Percentiles rank a stretch among this genome's conserved stretches.
phyloP scores from a whole-genome alignment of 805 yeast genomes.

The Yarrowia hollandica region DNA sequence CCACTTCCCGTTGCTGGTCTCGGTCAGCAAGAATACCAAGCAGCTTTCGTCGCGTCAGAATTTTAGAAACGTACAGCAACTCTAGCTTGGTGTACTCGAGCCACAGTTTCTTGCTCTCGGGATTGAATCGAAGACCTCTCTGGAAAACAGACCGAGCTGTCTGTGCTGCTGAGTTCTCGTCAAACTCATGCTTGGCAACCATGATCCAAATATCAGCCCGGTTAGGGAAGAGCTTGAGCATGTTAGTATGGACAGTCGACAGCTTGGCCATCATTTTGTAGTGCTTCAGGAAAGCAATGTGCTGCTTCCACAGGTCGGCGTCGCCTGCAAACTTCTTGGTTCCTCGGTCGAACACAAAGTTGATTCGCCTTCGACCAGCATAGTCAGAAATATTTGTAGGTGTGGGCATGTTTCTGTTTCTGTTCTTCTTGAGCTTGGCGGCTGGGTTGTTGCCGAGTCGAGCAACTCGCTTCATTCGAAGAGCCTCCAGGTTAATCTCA shows the following conservation, averaged over 20 bases:
- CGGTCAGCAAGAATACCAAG: constrained; percentile 74
- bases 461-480: constrained; percentile 68
- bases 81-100: constrained; percentile 84
- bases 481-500: constrained; percentile 74
- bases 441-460: constrained; percentile 62
- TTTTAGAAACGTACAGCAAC: constrained; percentile 76
- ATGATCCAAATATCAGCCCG: constrained; percentile 89
- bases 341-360: constrained; percentile 81
- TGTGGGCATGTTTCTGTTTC: constrained; percentile 9
- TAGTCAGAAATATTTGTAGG: constrained; percentile 62
- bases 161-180: constrained; percentile 80
- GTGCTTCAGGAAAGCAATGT: constrained; percentile 55
- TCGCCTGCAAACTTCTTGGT: constrained; percentile 77
- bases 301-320: constrained; percentile 72
- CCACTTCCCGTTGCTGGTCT: constrained; percentile 49
- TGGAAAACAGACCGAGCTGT: constrained; percentile 87
- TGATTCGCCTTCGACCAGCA: constrained; percentile 79
- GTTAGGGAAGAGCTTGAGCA: constrained; percentile 86
- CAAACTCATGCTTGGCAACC: constrained; percentile 93
- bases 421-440: constrained; percentile 39
- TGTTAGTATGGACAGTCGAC: constrained; percentile 64
- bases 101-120: constrained; percentile 74
- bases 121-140: constrained; percentile 79
- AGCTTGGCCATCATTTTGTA: constrained; percentile 40
- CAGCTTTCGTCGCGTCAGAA: constrained; percentile 78